Evolutionary conservation across 2,329 filamentous ascomycete genomes (phyloP), one percentile per base, ranked within the genome.

Genomic region (Fusarium verticillioides): DNA sequence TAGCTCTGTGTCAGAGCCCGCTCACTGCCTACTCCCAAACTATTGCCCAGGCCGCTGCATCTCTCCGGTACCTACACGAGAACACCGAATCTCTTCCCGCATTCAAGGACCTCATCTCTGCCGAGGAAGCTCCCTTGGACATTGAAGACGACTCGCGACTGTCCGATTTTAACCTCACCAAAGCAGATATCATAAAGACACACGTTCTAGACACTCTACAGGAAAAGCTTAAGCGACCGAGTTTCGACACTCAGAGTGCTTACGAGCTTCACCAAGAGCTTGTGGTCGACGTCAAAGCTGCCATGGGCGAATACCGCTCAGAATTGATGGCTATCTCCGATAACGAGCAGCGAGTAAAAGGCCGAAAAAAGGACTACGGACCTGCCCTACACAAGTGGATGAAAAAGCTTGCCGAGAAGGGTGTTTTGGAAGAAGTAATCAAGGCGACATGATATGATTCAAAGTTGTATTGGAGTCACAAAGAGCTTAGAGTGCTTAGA

Each of bases 1-100:
- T 97, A 54, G 91, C 94, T 30, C 83, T 97, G 5, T 92, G 92
- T 70, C 88, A 89, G 64, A 92, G 92, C 64, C 91, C 93, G 0
- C 81, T 93, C 4, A 76, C 83, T 18, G 79, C 82, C 7, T 83
- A 91, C 16, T 85, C 78, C 65, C 88, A 66, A 80, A 82, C 81
- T 9, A 84, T 91, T 28, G 83, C 84, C 4, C 69, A 77, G 30
- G 85, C 83, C 50, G 77, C 87, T 62, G 80, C 84, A 70, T 79
- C 80, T 23, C 70, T 88, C 36, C 70, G 78, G 11, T 75, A 76
- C 34, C 77, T 90, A 5, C 77, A 85, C 56, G 69, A 76, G 2
- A 81, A 81, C 11, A 75, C 80, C 72, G 56, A 70, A 10, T 54
- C 72, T 10, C 69, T 69, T 18, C 3, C 60, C 10, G 47, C 63